Conservation (phyloP, 1,284 basidiomycete genomes). For the Hortiboletus rubellus region DNA sequence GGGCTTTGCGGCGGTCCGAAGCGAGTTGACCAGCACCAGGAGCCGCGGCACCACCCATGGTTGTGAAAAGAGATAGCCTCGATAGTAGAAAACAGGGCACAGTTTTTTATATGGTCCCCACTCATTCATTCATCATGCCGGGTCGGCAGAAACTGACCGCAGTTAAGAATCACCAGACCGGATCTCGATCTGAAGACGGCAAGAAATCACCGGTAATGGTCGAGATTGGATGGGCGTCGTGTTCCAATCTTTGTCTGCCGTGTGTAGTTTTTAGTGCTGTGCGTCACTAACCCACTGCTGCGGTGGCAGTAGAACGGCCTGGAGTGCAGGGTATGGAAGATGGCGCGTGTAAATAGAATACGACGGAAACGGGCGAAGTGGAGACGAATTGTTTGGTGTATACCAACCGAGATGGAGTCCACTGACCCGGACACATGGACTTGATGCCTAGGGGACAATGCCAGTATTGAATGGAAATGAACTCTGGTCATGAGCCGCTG, state of each 20-base stretch:
- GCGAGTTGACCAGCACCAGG: conserved; percentile 36
- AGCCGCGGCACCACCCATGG: conserved; percentile 47
- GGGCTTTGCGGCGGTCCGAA: conserved; percentile 50
- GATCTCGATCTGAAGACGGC: not conserved
- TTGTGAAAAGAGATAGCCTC: not conserved
- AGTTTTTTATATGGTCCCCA: not conserved
- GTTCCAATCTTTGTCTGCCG: no score
- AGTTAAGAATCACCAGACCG: not conserved
- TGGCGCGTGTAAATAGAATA: not conserved
- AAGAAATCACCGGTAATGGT: not conserved
- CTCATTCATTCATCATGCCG: no score
- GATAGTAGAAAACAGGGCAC: not conserved
- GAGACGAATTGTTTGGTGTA: not conserved
- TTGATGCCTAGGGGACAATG: no score
- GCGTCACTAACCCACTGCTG: no score
- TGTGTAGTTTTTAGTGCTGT: no score
- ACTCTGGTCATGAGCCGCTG: no score
- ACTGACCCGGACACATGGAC: no score
- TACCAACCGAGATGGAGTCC: not conserved
- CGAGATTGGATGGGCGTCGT: not conserved
- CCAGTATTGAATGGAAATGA: no score
- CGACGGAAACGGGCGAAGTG: not conserved
- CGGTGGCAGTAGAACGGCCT: no score
- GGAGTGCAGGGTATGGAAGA: not conserved
- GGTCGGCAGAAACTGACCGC: not conserved